Evolutionary conservation across 495 filamentous ascomycete genomes (phyloP).

Genomic region (Aspergillus leporis): DNA sequence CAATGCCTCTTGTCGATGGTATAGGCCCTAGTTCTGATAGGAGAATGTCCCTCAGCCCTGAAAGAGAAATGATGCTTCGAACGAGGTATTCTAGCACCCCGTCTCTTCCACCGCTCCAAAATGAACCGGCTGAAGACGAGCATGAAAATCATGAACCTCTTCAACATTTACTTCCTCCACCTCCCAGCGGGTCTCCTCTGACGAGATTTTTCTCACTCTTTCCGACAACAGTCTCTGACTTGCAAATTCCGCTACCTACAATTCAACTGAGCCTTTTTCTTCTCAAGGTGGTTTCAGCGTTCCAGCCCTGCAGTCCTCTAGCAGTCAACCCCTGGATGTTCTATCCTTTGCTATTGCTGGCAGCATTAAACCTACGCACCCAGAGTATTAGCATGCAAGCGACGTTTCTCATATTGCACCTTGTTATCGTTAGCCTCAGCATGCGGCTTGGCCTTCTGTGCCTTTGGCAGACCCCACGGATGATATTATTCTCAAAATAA

Average conservation of each 20-base stretch:
- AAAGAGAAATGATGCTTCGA: slow-evolving; percentile 42
- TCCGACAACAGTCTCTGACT: slow-evolving; percentile 7
- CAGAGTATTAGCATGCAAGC: slow-evolving; percentile 29
- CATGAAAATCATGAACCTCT: slow-evolving; percentile 39
- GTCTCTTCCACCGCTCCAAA: slow-evolving; percentile 25
- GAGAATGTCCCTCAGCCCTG: slow-evolving; percentile 27
- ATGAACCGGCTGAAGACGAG: slow-evolving; percentile 22
- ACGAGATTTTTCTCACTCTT: slow-evolving; percentile 26
- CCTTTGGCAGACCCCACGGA: slow-evolving; percentile 26
- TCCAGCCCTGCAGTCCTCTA: slow-evolving; percentile 61
- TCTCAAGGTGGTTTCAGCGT: slow-evolving; percentile 54
- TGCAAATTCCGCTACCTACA: slow-evolving; percentile 27
- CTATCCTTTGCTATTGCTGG: slow-evolving; percentile 62
- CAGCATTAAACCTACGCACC: slow-evolving; percentile 50
- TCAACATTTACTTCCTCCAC: slow-evolving; percentile 59
- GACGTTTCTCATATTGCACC: slow-evolving; percentile 30
- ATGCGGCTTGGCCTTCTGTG: slow-evolving; percentile 37
- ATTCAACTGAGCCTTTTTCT: slow-evolving; percentile 52
- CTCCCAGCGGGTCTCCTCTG: slow-evolving; percentile 32
- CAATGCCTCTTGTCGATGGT: slow-evolving; percentile 17
- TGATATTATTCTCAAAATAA: slow-evolving; percentile 5
- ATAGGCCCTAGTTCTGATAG: slow-evolving; percentile 21
- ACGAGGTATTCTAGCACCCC: slow-evolving; percentile 31
- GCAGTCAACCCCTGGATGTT: slow-evolving; percentile 57
- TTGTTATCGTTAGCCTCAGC: slow-evolving; percentile 32